Evolutionary conservation across 2,329 filamentous ascomycete genomes (phyloP), one percentile per base, ranked within the genome.

Genomic region (Colletotrichum gigasporum): DNA sequence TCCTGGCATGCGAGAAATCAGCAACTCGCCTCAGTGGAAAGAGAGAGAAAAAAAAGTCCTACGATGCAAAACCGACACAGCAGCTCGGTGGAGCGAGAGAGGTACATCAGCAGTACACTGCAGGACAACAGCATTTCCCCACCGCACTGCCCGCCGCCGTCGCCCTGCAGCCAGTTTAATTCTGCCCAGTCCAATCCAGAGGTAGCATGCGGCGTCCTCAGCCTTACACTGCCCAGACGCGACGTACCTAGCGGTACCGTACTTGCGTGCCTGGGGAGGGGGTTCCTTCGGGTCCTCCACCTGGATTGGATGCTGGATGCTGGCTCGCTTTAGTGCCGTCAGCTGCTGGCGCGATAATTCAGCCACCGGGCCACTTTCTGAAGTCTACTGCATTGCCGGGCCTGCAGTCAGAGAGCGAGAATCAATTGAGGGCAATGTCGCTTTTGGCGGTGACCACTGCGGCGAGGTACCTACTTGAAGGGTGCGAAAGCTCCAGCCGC

Each of bases 291-390:
- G 54, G 47, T 47, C 35, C 44, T 63, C 45, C 47, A 47, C 39
- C 47, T 37, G 42, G 55, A 32, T 12, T 8, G 47, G 39, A 63
- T 35, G 55, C 41, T n/a, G n/a, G n/a, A n/a, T n/a, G 61, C 55
- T 47, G 32, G 30, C 53, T 58, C 30, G 37, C 32, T 58, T 64
- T 69, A 69, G 68, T 63, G 60, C 50, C 55, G 61, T 70, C 65
- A 67, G 61, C 67, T 66, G 63, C 68, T 70, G 67, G 69, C 65
- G 63, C 63, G 35, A 65, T 37, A 53, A 20, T 53, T 67, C 69
- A 71, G 69, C 70, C 68, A 71, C 67, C 34, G 26, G 68, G 69
- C 62, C 69, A 30, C 47, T 12, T 9, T 2, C 7, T 22, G 48
- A 47, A 18, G 35, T 54, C 24, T n/a, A n/a, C n/a, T n/a, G n/a